Base-by-base conservation (phyloP, 2,329 filamentous ascomycete species). In the Bipolaris bicolor region DNA sequence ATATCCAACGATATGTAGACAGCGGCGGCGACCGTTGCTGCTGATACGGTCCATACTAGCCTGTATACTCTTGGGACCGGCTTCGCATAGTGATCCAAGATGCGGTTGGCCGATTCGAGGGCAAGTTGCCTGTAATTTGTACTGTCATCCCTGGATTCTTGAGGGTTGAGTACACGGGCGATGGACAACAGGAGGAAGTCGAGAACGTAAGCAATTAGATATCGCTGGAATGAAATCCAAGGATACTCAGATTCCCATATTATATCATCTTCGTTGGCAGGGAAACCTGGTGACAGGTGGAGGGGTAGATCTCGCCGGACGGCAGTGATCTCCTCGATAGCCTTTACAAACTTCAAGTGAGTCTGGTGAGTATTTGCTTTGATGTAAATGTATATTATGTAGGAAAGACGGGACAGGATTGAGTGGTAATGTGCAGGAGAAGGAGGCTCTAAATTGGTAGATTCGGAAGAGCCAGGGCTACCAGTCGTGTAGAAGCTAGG, bases 151-250 rank as follows among this genome's bases (percentile, higher is more conserved):
- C 47, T 49, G 7, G 41, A 16, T 18, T 58, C 36, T 6, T 31
- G 52, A 10, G 58, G 50, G 5, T 44, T 41, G 18, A 61, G 33
- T 5, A 58, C 55, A 13, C 58, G 55, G 22, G 58, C 43, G 24
- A 61, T 58, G 11, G 55, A 46, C 29, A 61, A 31, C 34, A 55
- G n/a, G 16, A 58, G 13, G 37, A 61, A 58, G 20, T 61, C 55
- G 24, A 61, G 22, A 16, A 61, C 55, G n/a, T 36, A 51, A 18
- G 52, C 51, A 20, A 58, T 50, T 5, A 55, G 46, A 22, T 61
- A 61, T 15, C 58, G 55, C 43, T 61, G 58, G 13, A 61, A 58
- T n/a, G 58, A 44, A 20, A 61, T 53, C 58, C 55, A 61, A n/a
- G 43, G 43, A 26, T 61, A 39, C 37, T 58, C 43, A 7, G 24